Evolutionary conservation across 768 basidiomycete genomes (phyloP).

Genomic region (Coprinopsis strossmayeri): DNA sequence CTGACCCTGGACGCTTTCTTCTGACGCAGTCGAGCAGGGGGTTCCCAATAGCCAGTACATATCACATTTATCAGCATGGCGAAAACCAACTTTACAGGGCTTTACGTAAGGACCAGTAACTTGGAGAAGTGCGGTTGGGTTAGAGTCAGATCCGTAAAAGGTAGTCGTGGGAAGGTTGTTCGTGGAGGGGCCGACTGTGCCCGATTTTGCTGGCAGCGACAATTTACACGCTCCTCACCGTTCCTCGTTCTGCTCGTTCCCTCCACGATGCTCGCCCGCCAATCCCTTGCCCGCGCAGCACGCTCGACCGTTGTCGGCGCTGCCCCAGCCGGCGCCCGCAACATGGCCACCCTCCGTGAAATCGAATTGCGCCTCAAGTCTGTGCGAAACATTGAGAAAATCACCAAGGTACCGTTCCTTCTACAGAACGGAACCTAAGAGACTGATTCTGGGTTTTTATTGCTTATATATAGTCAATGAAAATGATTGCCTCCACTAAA

Average conservation of each 20-base stretch:
- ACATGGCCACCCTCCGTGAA: constrained; percentile 97
- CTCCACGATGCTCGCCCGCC: constrained; percentile 41
- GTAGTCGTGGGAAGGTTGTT: constrained; percentile 23
- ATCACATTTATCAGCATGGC: too few species aligned
- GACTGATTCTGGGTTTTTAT: neutral
- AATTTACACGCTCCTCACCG: constrained; percentile 11
- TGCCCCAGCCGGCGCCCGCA: constrained; percentile 54
- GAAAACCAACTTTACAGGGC: too few species aligned
- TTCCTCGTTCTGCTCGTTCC: constrained; percentile 21
- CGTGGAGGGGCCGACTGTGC: constrained; percentile 31
- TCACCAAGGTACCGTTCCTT: constrained; percentile 75
- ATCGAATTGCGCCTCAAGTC: constrained; percentile 96
- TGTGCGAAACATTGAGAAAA: constrained; percentile 98
- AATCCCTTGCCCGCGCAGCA: constrained; percentile 33
- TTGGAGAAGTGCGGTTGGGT: neutral
- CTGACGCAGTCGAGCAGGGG: too few species aligned
- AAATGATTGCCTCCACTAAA: constrained; percentile 99
- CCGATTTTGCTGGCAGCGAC: constrained; percentile 27
- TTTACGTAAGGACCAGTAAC: too few species aligned
- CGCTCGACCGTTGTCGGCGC: constrained; percentile 29
- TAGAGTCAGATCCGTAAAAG: neutral
- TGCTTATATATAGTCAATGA: constrained; percentile 94
- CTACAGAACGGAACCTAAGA: neutral
- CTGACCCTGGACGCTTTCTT: too few species aligned
- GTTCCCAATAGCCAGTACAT: too few species aligned